A percentile compares a stretch with the other conserved stretches of the same genome.
These are phyloP conservation scores for Nannizziopsis barbatae DNA, from an alignment of 2,329 filamentous ascomycete genomes.

Conservation along the genomic window DNA sequence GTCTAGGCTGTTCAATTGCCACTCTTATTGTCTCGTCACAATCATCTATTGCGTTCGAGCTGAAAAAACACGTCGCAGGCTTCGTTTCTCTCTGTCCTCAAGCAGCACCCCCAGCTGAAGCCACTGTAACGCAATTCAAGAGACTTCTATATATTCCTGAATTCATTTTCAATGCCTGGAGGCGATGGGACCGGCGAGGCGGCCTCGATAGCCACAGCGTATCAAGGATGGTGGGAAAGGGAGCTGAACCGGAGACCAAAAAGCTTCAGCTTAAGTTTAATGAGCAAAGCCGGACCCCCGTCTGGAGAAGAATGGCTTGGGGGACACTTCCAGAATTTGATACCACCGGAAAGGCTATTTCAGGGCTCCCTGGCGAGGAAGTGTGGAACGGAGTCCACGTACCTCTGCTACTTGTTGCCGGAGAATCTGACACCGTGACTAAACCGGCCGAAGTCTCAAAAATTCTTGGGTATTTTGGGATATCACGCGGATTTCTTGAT, in stretches of 20 bases:
- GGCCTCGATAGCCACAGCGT: constrained; percentile 71
- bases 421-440: constrained; percentile 64
- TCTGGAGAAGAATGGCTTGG: constrained; percentile 71
- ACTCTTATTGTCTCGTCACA: constrained; percentile 56
- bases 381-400: constrained; percentile 62
- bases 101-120: constrained; percentile 49
- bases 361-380: constrained; percentile 57
- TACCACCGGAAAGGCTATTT: constrained; percentile 40
- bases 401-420: constrained; percentile 69
- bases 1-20: constrained; percentile 73
- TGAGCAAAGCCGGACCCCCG: constrained; percentile 66
- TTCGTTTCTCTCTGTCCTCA: constrained; percentile 73
- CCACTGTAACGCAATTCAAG: constrained; percentile 42
- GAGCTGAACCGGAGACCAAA: constrained; percentile 32
- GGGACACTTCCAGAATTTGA: constrained; percentile 56
- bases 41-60: constrained; percentile 41
- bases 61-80: constrained; percentile 59
- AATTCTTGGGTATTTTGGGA: constrained; percentile 41
- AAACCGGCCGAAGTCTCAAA: constrained; percentile 59
- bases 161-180: constrained; percentile 60
- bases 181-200: constrained; percentile 66
- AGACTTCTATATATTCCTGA: constrained; percentile 56
- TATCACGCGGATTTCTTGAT: neutral
- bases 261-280: constrained; percentile 47
- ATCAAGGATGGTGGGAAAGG: constrained; percentile 51